Conservation (phyloP, 176 grass and related monocot species). For the Neostapfia colusana region DNA sequence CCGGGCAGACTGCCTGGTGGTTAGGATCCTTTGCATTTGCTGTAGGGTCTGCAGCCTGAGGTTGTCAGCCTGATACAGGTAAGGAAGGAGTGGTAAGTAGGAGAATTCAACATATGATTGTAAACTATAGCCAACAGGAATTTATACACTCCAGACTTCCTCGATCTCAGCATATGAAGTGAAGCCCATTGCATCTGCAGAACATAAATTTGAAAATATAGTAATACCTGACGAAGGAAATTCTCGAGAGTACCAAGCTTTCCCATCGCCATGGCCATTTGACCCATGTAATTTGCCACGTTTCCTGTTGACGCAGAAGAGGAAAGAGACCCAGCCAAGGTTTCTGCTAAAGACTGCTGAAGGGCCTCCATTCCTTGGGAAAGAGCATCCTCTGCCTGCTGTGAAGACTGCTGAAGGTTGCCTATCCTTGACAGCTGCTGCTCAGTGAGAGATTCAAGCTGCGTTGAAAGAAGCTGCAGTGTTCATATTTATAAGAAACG, state of each 20-base stretch:
- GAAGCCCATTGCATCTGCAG: conserved; percentile 3
- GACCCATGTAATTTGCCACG: conserved; percentile 98
- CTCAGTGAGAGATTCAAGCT: conserved; percentile 88
- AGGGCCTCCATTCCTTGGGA: conserved; percentile 99
- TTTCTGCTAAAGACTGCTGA: conserved; percentile 93
- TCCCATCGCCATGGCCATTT: conserved; percentile 99
- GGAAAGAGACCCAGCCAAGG: conserved; percentile 80
- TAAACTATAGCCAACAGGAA: conserved; percentile 6
- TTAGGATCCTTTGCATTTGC: conserved; percentile 88
- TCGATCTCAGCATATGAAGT: neutral
- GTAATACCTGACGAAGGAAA: conserved; percentile 86
- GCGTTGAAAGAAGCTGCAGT: conserved; percentile 82
- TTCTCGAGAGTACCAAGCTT: conserved; percentile 95
- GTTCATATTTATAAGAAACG: conserved; percentile 32
- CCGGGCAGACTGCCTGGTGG: conserved; percentile 75
- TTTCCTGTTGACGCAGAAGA: conserved; percentile 86
- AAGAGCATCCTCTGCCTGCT: conserved; percentile 92
- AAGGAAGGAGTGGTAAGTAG: conserved; percentile 29
- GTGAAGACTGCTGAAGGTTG: conserved; percentile 91
- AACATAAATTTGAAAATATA: conserved; percentile 19
- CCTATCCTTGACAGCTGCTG: conserved; percentile 83
- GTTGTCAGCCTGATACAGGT: conserved; percentile 74
- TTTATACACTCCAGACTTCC: neutral
- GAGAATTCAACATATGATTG: conserved; percentile 14
- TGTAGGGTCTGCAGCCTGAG: conserved; percentile 90